Evolutionary conservation across 2,329 filamentous ascomycete species (phyloP).

Genomic region (Xylariaceae sp.): DNA sequence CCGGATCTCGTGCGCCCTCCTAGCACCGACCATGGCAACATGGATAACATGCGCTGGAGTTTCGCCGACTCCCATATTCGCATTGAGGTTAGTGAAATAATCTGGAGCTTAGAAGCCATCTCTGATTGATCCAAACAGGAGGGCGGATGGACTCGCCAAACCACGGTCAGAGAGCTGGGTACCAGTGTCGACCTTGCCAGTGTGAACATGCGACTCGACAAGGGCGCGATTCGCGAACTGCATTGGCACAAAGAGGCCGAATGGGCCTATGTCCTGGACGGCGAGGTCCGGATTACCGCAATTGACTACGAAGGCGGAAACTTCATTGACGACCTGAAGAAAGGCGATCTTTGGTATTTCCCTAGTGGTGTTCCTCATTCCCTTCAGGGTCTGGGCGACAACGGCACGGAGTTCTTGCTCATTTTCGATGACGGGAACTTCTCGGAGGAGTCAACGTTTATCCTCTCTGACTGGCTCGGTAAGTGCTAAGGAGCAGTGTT

Average conservation of each 20-base stretch:
- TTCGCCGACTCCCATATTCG: constrained; percentile 60
- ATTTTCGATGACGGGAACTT: constrained; percentile 43
- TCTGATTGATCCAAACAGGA: constrained; percentile 42
- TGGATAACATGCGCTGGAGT: constrained; percentile 69
- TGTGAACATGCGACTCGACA: constrained; percentile 72
- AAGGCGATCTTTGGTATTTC: constrained; percentile 79
- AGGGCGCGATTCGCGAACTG: constrained; percentile 68
- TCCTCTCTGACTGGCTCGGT: constrained; percentile 69
- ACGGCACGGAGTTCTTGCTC: constrained; percentile 60
- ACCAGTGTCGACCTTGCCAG: constrained; percentile 66
- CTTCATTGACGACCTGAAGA: constrained; percentile 70
- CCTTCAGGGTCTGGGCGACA: constrained; percentile 63
- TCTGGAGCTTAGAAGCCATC: too few relatives aligned
- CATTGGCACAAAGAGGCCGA: constrained; percentile 80
- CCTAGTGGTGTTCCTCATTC: constrained; percentile 72
- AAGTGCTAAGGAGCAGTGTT: constrained; percentile 22
- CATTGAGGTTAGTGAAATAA: constrained; percentile 48
- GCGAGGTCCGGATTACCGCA: constrained; percentile 64
- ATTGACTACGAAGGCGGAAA: constrained; percentile 70
- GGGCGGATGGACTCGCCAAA: constrained; percentile 72
- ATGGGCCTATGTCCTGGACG: constrained; percentile 70
- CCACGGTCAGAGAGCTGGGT: constrained; percentile 59
- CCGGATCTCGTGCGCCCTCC: constrained; percentile 68
- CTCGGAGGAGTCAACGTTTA: constrained; percentile 62
- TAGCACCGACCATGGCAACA: constrained; percentile 64